Conservation (phyloP, 1,139 yeast genomes). For the Magnusiomyces suaveolens region DNA sequence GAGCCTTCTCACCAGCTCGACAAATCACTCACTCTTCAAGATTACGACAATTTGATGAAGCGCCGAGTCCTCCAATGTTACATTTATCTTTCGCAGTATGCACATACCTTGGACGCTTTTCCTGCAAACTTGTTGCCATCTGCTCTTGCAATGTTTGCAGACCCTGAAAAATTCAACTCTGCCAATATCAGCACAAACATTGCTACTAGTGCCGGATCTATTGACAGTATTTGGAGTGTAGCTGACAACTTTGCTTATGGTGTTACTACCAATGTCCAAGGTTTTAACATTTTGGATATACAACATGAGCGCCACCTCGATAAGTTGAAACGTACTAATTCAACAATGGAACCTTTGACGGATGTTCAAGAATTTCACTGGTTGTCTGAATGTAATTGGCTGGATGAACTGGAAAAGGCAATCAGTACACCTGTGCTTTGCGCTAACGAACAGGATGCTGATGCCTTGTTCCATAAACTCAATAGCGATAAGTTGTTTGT, state of each 20-base stretch:
- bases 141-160: constrained; percentile 30
- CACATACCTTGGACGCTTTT: constrained; percentile 21
- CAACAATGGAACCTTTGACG: constrained; percentile 11
- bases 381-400: constrained; percentile 24
- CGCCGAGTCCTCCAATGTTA: constrained; percentile 33
- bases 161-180: constrained; percentile 26
- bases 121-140: constrained; percentile 31
- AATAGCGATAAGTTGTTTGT: constrained; percentile 8
- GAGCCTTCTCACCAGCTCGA: constrained; percentile 23
- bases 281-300: constrained; percentile 19
- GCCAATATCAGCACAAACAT: constrained; percentile 29
- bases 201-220: constrained; percentile 28
- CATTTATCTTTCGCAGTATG: constrained; percentile 22
- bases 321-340: constrained; percentile 10
- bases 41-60: constrained; percentile 27
- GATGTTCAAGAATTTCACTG: constrained; percentile 24
- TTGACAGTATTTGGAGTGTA: constrained; percentile 29
- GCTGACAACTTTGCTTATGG: constrained; percentile 32
- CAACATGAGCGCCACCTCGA: constrained; percentile 9
- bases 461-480: constrained; percentile 14
- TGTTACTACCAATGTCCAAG: constrained; percentile 26
- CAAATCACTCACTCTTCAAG: constrained; percentile 22
- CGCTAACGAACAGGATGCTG: constrained; percentile 26
- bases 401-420: constrained; percentile 19
- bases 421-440: constrained; percentile 21